Evolutionary conservation across 1,139 yeast species (phyloP), one percentile per base, ranked within the genome.

Genomic region (Kodamaea sp.): DNA sequence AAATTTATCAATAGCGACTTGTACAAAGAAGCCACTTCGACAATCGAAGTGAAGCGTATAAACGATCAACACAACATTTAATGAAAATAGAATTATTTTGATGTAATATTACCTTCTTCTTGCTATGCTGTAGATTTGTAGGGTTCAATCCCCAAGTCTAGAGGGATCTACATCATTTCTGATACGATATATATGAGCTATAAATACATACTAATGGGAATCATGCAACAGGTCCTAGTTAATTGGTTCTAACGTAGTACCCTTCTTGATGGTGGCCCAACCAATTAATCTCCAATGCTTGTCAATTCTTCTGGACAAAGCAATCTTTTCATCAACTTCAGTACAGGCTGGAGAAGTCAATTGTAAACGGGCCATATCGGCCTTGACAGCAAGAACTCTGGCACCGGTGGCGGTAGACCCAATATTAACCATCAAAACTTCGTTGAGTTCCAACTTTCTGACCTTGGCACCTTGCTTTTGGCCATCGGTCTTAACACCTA

Each of bases 271-370:
- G 37, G 97, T 88, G 51, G 98, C 99, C 99, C 99, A 94, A 55
- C 99, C 99, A 70, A 94, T 94, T 65, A 94, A 78, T 77, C 99
- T 94, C 96, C 97, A 94, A 68, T 94, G 99, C 79, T 90, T 92
- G 61, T 92, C 99, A 54, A 94, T 94, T 80, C 98, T 90, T 78
- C 99, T 86, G 28, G 97, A 89, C 58, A 94, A 75, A 33, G 99
- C 99, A 66, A 94, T 90, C 83, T 94, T 90, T 73, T 94, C 98
- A 52, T 94, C 87, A 39, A 92, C 78, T 71, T 90, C 97, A 29
- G 99, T 92, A 80, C 99, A 94, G 29, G 98, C 98, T 38, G 99
- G 98, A 31, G 96, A 83, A 31, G 97, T 90, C 59, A 94, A 79
- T 60, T 89, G 90, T 57, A 94, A 77, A 75, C 97, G 88, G 37